A percentile compares a stretch with the other conserved stretches of the same genome.
Evolutionary conservation across 345 rosid species (phyloP).

Genomic region (Noccaea bulbosa): DNA sequence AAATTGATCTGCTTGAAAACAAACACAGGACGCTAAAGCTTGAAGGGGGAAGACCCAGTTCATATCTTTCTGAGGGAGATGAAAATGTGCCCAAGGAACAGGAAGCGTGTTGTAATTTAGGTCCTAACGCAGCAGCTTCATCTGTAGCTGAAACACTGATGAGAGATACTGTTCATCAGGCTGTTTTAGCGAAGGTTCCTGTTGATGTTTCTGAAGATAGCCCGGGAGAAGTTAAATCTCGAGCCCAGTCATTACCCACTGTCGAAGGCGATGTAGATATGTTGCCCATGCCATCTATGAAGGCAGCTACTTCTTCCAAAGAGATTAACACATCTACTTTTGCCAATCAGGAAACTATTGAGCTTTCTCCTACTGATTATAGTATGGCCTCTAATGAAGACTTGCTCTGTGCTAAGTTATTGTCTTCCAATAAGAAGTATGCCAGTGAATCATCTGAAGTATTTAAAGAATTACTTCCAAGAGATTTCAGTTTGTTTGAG

Average conservation of each 20-base stretch:
- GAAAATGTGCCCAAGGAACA: constrained; percentile 41
- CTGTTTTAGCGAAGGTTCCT: constrained; percentile 47
- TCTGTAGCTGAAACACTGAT: constrained; percentile 47
- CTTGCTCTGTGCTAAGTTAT: constrained; percentile 47
- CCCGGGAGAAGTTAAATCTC: constrained; percentile 72
- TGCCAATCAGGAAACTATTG: constrained; percentile 35
- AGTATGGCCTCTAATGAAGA: constrained; percentile 44
- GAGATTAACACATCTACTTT: constrained; percentile 27
- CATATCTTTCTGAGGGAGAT: constrained; percentile 41
- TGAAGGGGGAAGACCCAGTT: constrained; percentile 46
- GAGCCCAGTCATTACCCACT: constrained; percentile 39
- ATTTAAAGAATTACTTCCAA: constrained; percentile 58
- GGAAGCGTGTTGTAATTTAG: constrained; percentile 44
- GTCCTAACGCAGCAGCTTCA: constrained; percentile 53
- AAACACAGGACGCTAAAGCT: constrained; percentile 61
- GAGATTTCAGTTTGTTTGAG: constrained; percentile 44
- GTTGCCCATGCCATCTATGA: constrained; percentile 36
- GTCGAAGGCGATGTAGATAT: constrained; percentile 42
- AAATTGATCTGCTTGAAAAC: constrained; percentile 87
- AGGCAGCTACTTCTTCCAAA: constrained; percentile 26
- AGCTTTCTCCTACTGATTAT: constrained; percentile 35
- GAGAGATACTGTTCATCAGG: constrained; percentile 45
- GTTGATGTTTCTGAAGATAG: constrained; percentile 55
- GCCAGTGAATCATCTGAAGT: constrained; percentile 61
- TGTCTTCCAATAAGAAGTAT: constrained; percentile 65